A percentile compares a stretch with the other conserved stretches of the same genome.
These are phyloP conservation scores for Metarhizium guizhouense DNA, from an alignment of 2,329 filamentous ascomycete species.

Conservation along the genomic window DNA sequence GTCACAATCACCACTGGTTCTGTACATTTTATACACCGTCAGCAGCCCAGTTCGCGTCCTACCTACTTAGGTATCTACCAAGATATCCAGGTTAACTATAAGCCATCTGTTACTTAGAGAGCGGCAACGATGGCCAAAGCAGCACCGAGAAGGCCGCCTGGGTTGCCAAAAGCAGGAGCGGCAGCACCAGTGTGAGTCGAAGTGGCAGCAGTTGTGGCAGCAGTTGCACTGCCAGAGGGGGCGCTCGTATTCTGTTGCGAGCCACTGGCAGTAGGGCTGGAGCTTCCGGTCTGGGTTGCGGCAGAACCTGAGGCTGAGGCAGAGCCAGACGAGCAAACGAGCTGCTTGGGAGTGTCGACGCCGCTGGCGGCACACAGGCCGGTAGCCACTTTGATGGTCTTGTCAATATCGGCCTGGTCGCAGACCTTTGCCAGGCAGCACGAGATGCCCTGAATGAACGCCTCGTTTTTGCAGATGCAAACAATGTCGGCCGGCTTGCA, in stretches of 20 bases:
- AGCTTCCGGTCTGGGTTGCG: conserved; percentile 1
- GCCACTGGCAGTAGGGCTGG: not conserved
- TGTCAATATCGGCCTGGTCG: conserved; percentile 20
- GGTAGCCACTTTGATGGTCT: conserved; percentile 27
- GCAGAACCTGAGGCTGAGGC: conserved; percentile 6
- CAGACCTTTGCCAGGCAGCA: conserved; percentile 31
- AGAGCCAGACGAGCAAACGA: conserved; percentile 22
- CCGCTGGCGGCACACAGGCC: conserved; percentile 28
- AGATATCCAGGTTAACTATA: too few relatives aligned
- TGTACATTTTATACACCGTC: too few relatives aligned
- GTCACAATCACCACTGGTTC: too few relatives aligned
- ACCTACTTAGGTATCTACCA: too few relatives aligned
- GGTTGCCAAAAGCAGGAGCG: not conserved
- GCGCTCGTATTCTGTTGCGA: not conserved
- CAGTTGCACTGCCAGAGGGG: conserved; percentile 5
- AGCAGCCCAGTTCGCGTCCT: too few relatives aligned
- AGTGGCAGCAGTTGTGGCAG: conserved; percentile 1
- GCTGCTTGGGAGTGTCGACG: conserved; percentile 26
- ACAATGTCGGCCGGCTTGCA: conserved; percentile 28
- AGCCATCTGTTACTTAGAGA: conserved; percentile 11
- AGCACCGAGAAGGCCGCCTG: conserved; percentile 6
- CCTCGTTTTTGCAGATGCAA: conserved; percentile 32
- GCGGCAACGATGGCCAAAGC: conserved; percentile 9
- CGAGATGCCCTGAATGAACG: conserved; percentile 30
- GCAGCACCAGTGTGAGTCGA: not conserved